Conservation (phyloP, 1,284 basidiomycete genomes). For the Exobasidium cylindrosporum region DNA sequence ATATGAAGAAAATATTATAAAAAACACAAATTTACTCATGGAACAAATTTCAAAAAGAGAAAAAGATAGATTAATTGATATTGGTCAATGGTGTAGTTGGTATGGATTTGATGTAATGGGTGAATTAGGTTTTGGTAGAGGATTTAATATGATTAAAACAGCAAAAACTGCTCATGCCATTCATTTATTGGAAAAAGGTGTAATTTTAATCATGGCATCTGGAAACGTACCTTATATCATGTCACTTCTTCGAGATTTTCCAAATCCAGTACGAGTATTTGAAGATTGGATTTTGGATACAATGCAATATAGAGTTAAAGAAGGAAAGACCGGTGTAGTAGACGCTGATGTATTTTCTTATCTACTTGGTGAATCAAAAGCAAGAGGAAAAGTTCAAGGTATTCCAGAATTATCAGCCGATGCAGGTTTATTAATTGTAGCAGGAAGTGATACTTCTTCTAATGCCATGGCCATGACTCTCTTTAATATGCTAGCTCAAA, state of each 20-base stretch:
- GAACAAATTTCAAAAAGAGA: slow-evolving; percentile 21
- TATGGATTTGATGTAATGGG: slow-evolving; percentile 33
- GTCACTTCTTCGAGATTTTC: slow-evolving; percentile 20
- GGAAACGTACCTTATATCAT: slow-evolving; percentile 31
- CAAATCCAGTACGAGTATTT: slow-evolving; percentile 27
- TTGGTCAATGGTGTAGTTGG: slow-evolving; percentile 26
- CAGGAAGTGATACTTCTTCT: slow-evolving; percentile 28
- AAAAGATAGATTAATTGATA: slow-evolving; percentile 20
- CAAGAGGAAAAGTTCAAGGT: not conserved
- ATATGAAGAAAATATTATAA: slow-evolving; percentile 26
- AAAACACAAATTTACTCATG: slow-evolving; percentile 22
- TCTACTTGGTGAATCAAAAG: slow-evolving; percentile 16
- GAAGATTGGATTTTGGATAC: slow-evolving; percentile 24
- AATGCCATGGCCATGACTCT: slow-evolving; percentile 26
- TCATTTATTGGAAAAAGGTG: slow-evolving; percentile 22
- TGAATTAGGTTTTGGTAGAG: slow-evolving; percentile 22
- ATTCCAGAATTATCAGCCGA: slow-evolving; percentile 23
- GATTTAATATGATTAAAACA: slow-evolving; percentile 25
- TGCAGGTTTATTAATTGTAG: slow-evolving; percentile 26
- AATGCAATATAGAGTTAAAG: slow-evolving; percentile 13
- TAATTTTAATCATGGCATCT: slow-evolving; percentile 20
- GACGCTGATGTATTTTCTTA: slow-evolving; percentile 25
- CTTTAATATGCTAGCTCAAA: slow-evolving; percentile 20
- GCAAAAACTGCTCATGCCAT: slow-evolving; percentile 23
- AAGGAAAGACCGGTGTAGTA: slow-evolving; percentile 21